Evolutionary conservation across 768 basidiomycete species (phyloP).

Genomic region (Boletus subparvulus): DNA sequence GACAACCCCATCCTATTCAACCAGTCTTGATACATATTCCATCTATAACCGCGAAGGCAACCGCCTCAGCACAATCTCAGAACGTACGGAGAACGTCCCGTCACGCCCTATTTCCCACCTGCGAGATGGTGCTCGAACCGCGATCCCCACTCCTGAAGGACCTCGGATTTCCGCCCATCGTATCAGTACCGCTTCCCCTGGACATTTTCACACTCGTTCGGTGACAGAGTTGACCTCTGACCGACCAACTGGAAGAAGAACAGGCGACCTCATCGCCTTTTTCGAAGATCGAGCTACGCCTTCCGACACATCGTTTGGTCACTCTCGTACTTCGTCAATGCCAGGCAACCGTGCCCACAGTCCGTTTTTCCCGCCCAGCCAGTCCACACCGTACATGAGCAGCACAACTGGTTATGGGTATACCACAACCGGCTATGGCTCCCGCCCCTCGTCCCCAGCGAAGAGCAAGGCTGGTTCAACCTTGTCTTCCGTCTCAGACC

Average conservation of each 20-base stretch:
- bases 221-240: conserved; percentile 56
- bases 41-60: conserved; percentile 44
- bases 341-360: conserved; percentile 39
- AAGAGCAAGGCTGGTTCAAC: conserved; percentile 41
- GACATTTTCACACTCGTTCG: conserved; percentile 49
- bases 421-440: conserved; percentile 35
- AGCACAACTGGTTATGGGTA: conserved; percentile 38
- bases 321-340: conserved; percentile 54
- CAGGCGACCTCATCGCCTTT: conserved; percentile 71
- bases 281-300: conserved; percentile 59
- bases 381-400: conserved; percentile 41
- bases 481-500: conserved; percentile 25
- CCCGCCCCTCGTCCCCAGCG: conserved; percentile 49
- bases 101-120: conserved; percentile 58
- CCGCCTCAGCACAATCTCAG: conserved; percentile 72
- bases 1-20: conserved; percentile 32
- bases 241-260: conserved; percentile 49
- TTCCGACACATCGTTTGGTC: conserved; percentile 38
- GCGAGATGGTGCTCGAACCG: conserved; percentile 29
- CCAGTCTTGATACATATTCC: conserved; percentile 40
- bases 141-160: conserved; percentile 45
- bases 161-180: conserved; percentile 48
- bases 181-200: conserved; percentile 38
- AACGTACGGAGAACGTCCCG: conserved; percentile 65
- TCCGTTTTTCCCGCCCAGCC: conserved; percentile 32